These are phyloP conservation scores for Vitis rupestris DNA, from an alignment of 164 flowering plant species.

Conservation along the genomic window DNA sequence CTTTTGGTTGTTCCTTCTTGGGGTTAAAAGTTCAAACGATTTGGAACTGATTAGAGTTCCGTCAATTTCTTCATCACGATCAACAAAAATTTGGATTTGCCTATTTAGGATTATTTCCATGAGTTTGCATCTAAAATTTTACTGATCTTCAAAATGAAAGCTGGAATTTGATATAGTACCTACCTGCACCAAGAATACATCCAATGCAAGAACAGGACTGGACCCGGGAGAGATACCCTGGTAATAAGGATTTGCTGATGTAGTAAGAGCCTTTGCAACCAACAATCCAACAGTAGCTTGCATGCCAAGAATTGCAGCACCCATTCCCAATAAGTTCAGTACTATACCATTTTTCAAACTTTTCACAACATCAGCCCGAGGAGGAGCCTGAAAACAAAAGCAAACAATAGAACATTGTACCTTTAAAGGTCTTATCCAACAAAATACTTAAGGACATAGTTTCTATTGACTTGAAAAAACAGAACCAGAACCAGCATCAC, in stretches of 20 bases:
- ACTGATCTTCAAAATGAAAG: not conserved
- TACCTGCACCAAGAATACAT: slow-evolving; percentile 98
- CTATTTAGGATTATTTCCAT: not conserved
- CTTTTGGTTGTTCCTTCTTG: no score
- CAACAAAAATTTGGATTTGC: not conserved
- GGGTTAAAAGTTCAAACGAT: no score
- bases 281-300: slow-evolving; percentile 94
- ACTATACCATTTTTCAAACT: slow-evolving; percentile 83
- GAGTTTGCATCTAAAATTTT: not conserved
- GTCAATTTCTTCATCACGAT: not conserved
- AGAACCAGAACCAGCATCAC: not conserved
- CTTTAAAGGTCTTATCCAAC: not conserved
- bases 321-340: slow-evolving; percentile 89
- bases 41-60: no score
- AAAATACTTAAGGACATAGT: not conserved
- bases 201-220: slow-evolving; percentile 94
- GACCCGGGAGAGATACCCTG: slow-evolving; percentile 77
- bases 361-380: slow-evolving; percentile 92
- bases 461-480: no score
- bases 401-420: not conserved
- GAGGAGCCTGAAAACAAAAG: slow-evolving; percentile 77
- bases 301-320: slow-evolving; percentile 95
- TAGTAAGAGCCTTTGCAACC: slow-evolving; percentile 93
- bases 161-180: not conserved
- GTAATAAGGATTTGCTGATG: slow-evolving; percentile 82